Percentiles rank a stretch among this genome's conserved stretches.
phyloP scores from a whole-genome alignment of 768 basidiomycete species.

The Tylopilus cervinicoccineus region DNA sequence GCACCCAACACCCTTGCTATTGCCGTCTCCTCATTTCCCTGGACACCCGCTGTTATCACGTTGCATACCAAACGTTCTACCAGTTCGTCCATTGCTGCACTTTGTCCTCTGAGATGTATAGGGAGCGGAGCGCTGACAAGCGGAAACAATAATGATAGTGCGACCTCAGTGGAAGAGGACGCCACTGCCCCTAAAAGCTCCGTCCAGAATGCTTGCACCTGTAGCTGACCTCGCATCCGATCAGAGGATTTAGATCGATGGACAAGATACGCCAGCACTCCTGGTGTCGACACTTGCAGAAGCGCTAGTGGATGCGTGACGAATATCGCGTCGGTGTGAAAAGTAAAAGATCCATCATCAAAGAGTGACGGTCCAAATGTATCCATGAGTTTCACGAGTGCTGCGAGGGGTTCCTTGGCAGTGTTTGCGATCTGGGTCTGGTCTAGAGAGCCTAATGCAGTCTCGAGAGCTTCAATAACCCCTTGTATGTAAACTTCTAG shows the following conservation, averaged over 20 bases:
- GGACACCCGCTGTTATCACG: background rate
- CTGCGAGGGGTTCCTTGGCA: slow-evolving; percentile 22
- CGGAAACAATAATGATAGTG: slow-evolving; percentile 42
- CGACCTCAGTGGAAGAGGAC: slow-evolving; percentile 20
- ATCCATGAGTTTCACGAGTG: slow-evolving; percentile 41
- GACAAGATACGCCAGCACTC: slow-evolving; percentile 52
- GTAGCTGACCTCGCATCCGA: slow-evolving; percentile 3
- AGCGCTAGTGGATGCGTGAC: slow-evolving; percentile 36
- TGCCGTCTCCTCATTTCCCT: background rate
- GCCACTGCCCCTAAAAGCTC: slow-evolving; percentile 42
- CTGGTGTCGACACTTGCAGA: slow-evolving; percentile 36
- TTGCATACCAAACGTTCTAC: slow-evolving; percentile 24
- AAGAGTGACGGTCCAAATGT: slow-evolving; percentile 53
- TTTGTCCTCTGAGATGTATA: slow-evolving; percentile 40
- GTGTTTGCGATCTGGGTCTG: background rate
- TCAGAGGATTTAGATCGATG: slow-evolving; percentile 14
- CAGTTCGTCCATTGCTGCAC: slow-evolving; percentile 42
- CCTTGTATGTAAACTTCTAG: slow-evolving; percentile 15
- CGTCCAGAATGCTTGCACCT: slow-evolving; percentile 20
- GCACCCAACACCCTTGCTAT: slow-evolving; percentile 12
- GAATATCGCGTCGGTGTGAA: slow-evolving; percentile 44
- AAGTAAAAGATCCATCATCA: slow-evolving; percentile 36
- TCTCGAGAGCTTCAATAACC: slow-evolving; percentile 27
- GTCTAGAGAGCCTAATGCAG: slow-evolving; percentile 5
- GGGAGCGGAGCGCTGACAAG: slow-evolving; percentile 39